Conservation (phyloP, 2,329 filamentous ascomycete genomes). For the Didymella pomorum region DNA sequence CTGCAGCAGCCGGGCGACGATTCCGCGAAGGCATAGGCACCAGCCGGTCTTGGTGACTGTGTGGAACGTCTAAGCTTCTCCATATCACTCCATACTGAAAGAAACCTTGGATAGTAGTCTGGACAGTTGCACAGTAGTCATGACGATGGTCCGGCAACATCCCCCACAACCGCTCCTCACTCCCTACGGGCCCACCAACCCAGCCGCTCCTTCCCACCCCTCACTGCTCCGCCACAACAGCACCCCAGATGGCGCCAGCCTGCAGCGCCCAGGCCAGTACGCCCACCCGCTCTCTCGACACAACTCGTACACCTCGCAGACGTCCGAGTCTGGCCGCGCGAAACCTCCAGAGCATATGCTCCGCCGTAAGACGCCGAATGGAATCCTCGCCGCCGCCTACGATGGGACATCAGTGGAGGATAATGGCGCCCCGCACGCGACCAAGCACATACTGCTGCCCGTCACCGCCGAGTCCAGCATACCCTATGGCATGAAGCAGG, state of each 20-base stretch:
- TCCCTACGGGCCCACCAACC: conserved; percentile 32
- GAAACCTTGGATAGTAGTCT: neutral
- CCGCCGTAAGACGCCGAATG: conserved; percentile 90
- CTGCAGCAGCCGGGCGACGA: conserved; percentile 48
- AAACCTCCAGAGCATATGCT: conserved; percentile 74
- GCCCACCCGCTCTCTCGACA: conserved; percentile 51
- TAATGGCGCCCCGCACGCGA: conserved; percentile 74
- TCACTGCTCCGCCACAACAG: conserved; percentile 40
- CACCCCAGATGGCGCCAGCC: conserved; percentile 32
- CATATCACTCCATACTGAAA: conserved; percentile 26
- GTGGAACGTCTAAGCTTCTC: neutral
- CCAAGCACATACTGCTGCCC: conserved; percentile 84
- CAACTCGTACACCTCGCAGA: conserved; percentile 47
- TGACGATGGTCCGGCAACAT: conserved; percentile 52
- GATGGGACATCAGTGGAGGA: conserved; percentile 82
- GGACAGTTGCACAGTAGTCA: conserved; percentile 18
- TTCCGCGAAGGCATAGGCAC: conserved; percentile 55
- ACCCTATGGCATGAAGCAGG: conserved; percentile 46
- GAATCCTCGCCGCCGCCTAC: conserved; percentile 90
- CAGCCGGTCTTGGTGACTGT: conserved; percentile 49
- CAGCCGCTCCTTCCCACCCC: conserved; percentile 35
- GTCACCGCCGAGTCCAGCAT: conserved; percentile 57
- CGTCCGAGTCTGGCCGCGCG: conserved; percentile 34
- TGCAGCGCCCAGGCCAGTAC: conserved; percentile 45
- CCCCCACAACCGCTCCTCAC: conserved; percentile 46